Evolutionary conservation across 2,329 filamentous ascomycete genomes (phyloP).

Genomic region (Arthrobotrys sphaeroides): DNA sequence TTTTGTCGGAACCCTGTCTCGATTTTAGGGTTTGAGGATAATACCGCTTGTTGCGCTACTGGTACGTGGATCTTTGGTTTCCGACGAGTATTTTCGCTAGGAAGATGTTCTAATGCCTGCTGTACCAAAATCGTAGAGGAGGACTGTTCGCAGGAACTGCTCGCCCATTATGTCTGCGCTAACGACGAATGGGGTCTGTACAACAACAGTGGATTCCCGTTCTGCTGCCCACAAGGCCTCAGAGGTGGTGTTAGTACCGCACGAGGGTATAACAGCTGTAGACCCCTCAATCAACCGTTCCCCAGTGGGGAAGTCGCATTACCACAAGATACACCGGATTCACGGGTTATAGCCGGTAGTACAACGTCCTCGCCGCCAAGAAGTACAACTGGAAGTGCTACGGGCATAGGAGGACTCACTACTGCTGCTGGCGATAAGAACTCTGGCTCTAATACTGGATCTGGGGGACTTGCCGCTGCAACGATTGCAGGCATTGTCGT

Average conservation of each 20-base stretch:
- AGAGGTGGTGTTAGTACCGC: background rate
- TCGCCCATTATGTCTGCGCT: slow-evolving; percentile 15
- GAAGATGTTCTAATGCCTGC: too few relatives aligned
- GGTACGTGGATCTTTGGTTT: slow-evolving; percentile 18
- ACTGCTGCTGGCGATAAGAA: background rate
- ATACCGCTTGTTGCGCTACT: slow-evolving; percentile 41
- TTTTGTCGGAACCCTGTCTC: slow-evolving; percentile 13
- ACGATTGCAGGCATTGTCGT: slow-evolving; percentile 20
- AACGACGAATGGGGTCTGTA: slow-evolving; percentile 27
- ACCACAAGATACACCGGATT: slow-evolving; percentile 13
- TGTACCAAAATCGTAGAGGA: too few relatives aligned
- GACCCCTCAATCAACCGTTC: background rate
- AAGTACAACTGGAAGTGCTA: background rate
- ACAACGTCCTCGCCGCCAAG: background rate
- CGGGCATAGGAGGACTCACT: background rate
- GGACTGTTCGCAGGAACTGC: slow-evolving; percentile 25
- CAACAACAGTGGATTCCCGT: slow-evolving; percentile 34
- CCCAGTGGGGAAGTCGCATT: slow-evolving; percentile 10
- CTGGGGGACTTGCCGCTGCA: background rate
- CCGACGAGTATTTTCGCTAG: too few relatives aligned
- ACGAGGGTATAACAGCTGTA: slow-evolving; percentile 6
- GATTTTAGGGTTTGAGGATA: slow-evolving; percentile 24
- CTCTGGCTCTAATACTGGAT: background rate
- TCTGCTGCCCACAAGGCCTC: slow-evolving; percentile 14
- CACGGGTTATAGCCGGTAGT: background rate